Evolutionary conservation across 202 grass and related monocot genomes (phyloP), one percentile per base, ranked within the genome.

Genomic region (Sporobolus alterniflorus): DNA sequence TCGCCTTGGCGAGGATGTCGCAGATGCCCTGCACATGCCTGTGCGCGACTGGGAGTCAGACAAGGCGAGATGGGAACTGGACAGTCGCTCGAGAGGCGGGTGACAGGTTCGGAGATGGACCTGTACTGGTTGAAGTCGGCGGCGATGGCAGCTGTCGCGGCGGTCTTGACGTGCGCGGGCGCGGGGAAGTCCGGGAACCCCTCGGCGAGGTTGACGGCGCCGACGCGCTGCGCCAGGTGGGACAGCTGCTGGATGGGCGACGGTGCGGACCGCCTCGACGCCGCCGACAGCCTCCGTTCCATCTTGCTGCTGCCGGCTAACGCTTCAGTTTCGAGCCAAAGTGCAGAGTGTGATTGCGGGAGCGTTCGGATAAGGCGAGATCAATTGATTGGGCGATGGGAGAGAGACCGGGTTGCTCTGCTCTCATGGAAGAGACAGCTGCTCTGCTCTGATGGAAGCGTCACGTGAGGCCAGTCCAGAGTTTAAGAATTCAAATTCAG

Each of bases 101-200:
- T 17, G 47, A 20, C 13, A 30, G 61, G 61, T 20, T 34, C 7
- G 46, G 42, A 2, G 43, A 55, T 17, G 18, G 15, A 94, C 95
- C 90, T 95, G 87, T 98, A 98, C 82, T 98, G 96, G 89, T 98
- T 98, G 84, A 68, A 57, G 77, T 98, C 89, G 48, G 84, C 74
- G 59, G 72, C 64, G 79, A 95, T 95, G 87, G 95, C 92, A 30
- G 88, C 72, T 43, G 84, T 41, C 7, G 95, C 92, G 47, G 92
- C 84, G 44, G 54, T 75, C 87, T 98, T 98, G 76, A 95, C 31
- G 72, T 86, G 81, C 16, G 57, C 42, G 33, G 90, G 90, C 9
- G 92, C 92, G 30, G 96, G 85, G 89, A 98, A 98, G 84, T 98
- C 90, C 4, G 92, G 95, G 87, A 90, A 98, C 28, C 92, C 96